phyloP scores from a whole-genome alignment of 2,329 filamentous ascomycete genomes.

The Calonectria multiphialidica region DNA sequence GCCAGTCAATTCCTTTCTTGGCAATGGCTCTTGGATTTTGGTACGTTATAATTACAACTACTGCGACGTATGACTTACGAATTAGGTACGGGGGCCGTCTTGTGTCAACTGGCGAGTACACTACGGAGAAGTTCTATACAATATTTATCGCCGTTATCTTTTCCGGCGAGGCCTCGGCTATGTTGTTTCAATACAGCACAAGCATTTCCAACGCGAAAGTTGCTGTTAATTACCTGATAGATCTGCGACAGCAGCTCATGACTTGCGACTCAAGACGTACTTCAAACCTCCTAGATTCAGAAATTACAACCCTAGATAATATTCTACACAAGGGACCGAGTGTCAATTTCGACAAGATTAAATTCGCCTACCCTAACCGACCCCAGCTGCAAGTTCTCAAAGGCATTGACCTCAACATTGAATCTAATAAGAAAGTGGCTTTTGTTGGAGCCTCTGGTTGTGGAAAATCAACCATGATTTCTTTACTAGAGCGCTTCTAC shows the following conservation, averaged over 20 bases:
- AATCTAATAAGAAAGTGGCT: conserved; percentile 69
- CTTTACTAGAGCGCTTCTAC: conserved; percentile 63
- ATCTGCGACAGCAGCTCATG: conserved; percentile 49
- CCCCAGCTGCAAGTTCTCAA: conserved; percentile 67
- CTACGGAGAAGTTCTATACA: conserved; percentile 59
- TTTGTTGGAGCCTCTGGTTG: conserved; percentile 68
- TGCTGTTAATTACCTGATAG: conserved; percentile 63
- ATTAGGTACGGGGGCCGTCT: conserved; percentile 54
- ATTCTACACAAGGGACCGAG: conserved; percentile 52
- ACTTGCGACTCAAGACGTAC: conserved; percentile 39
- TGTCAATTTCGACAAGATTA: conserved; percentile 67
- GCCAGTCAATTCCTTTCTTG: conserved; percentile 53
- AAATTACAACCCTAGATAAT: conserved; percentile 49
- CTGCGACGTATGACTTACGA: conserved; percentile 9
- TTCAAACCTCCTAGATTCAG: neutral
- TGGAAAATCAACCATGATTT: conserved; percentile 73
- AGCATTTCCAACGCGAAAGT: conserved; percentile 63
- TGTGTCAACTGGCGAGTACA: conserved; percentile 59
- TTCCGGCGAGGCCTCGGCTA: conserved; percentile 55
- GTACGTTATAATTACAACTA: conserved; percentile 33
- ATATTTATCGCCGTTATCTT: conserved; percentile 64
- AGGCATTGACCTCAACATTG: conserved; percentile 65
- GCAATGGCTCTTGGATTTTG: conserved; percentile 55
- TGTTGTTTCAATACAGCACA: conserved; percentile 60
- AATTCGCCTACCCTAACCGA: conserved; percentile 73